Conservation (phyloP, 2,329 filamentous ascomycete species). For the Fusarium ramigenum region DNA sequence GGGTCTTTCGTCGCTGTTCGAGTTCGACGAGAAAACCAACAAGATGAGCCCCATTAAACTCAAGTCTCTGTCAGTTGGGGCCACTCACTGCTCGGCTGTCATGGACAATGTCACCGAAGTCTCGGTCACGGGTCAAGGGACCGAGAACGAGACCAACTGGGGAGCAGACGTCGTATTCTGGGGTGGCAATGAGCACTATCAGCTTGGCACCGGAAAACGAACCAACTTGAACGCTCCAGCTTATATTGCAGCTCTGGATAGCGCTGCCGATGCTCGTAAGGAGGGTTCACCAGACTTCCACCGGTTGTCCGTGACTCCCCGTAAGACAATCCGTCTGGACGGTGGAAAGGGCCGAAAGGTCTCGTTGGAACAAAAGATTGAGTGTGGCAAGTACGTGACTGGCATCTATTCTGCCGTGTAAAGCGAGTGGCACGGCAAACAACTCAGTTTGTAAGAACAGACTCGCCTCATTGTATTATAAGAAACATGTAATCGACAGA, state of each 20-base stretch:
- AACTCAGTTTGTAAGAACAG: slow-evolving; percentile 8
- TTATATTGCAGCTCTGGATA: slow-evolving; percentile 82
- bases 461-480: slow-evolving; percentile 22
- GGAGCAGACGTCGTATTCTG: slow-evolving; percentile 91
- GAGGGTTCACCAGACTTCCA: slow-evolving; percentile 71
- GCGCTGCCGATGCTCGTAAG: slow-evolving; percentile 65
- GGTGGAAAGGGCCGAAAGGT: slow-evolving; percentile 72
- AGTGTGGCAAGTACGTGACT: slow-evolving; percentile 84
- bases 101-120: slow-evolving; percentile 83
- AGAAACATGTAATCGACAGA: slow-evolving; percentile 30
- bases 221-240: slow-evolving; percentile 80
- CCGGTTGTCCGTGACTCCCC: slow-evolving; percentile 82
- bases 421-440: slow-evolving; percentile 1
- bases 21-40: slow-evolving; percentile 81
- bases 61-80: slow-evolving; percentile 76
- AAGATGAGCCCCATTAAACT: slow-evolving; percentile 80
- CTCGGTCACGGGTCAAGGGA: slow-evolving; percentile 58
- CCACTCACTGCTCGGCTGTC: slow-evolving; percentile 82
- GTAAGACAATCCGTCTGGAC: slow-evolving; percentile 72
- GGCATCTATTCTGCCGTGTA: slow-evolving; percentile 79
- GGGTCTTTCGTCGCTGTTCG: slow-evolving; percentile 81
- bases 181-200: slow-evolving; percentile 94
- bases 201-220: slow-evolving; percentile 90
- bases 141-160: slow-evolving; percentile 81
- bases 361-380: slow-evolving; percentile 84